Conservation (phyloP, 257 asterid species). For the Solanum lycopersicoides region DNA sequence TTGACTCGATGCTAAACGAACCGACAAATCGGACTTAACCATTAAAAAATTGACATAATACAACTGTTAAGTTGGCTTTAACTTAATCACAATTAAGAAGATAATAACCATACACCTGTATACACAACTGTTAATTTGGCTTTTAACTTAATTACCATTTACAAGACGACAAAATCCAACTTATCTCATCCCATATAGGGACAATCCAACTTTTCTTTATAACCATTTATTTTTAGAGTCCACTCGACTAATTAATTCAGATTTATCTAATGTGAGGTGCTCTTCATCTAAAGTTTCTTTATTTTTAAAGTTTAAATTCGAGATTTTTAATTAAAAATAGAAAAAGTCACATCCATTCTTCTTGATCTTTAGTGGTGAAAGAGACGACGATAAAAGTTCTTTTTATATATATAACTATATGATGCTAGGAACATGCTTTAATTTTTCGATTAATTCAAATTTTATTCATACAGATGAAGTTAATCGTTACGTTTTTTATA, state of each 20-base stretch:
- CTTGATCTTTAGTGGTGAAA: not conserved
- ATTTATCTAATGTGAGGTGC: not conserved
- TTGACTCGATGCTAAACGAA: not conserved
- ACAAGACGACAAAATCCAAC: not conserved
- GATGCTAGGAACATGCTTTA: not conserved
- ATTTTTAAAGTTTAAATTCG: not conserved
- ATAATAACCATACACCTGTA: not conserved
- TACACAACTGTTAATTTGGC: not conserved
- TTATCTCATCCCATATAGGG: not conserved
- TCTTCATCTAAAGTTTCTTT: not conserved
- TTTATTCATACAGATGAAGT: not conserved
- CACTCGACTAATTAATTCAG: not conserved
- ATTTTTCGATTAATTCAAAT: not conserved
- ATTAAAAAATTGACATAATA: not conserved
- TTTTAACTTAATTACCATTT: not conserved
- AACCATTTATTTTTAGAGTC: not conserved
- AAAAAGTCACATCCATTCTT: not conserved
- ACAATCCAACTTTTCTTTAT: not conserved
- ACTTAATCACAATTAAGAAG: not conserved
- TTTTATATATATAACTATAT: not conserved
- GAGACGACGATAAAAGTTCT: not conserved
- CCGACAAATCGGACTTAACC: not conserved
- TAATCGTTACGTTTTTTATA: no score
- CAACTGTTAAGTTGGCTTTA: not conserved
- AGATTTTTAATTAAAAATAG: fast-evolving